Percentiles rank a stretch among this genome's conserved stretches.
phyloP scores from a whole-genome alignment of 169 alveolate species.

The Plasmodium knowlesi region DNA sequence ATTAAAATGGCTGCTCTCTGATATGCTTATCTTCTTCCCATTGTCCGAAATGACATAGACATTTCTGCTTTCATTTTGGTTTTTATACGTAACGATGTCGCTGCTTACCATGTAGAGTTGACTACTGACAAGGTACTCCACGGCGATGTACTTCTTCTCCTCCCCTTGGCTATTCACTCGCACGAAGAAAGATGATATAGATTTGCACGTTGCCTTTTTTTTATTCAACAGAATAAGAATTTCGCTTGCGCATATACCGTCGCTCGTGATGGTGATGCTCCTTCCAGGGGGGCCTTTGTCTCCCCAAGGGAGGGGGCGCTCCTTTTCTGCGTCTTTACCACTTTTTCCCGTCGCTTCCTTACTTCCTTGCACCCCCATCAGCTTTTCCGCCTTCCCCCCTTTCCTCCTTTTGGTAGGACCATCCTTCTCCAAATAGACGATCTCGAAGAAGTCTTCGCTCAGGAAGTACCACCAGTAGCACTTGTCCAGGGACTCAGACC shows the following conservation, averaged over 20 bases:
- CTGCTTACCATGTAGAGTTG: constrained; percentile 8
- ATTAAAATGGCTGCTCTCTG: constrained; percentile 17
- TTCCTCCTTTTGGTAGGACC: constrained; percentile 4
- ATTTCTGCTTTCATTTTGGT: background rate
- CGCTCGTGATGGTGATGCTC: constrained; percentile 6
- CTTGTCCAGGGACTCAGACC: background rate
- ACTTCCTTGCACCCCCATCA: background rate
- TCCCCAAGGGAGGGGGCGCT: background rate
- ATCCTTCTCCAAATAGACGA: constrained; percentile 18
- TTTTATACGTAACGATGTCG: constrained; percentile 4
- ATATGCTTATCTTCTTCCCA: constrained; percentile 11
- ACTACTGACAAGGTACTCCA: constrained; percentile 32
- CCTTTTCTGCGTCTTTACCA: background rate
- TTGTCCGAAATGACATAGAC: constrained; percentile 25
- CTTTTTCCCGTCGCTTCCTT: background rate
- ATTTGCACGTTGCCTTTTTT: constrained; percentile 20
- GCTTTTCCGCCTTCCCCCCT: background rate
- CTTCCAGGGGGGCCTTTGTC: background rate
- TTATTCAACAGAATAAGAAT: constrained; percentile 35
- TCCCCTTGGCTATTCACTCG: constrained; percentile 4
- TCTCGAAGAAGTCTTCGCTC: constrained; percentile 44
- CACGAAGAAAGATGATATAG: constrained; percentile 19
- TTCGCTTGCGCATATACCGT: constrained; percentile 27
- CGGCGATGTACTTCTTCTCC: constrained; percentile 19
- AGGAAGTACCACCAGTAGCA: constrained; percentile 59